Base-by-base conservation (phyloP, 2,329 filamentous ascomycete genomes). In the Trichoderma sp. region DNA sequence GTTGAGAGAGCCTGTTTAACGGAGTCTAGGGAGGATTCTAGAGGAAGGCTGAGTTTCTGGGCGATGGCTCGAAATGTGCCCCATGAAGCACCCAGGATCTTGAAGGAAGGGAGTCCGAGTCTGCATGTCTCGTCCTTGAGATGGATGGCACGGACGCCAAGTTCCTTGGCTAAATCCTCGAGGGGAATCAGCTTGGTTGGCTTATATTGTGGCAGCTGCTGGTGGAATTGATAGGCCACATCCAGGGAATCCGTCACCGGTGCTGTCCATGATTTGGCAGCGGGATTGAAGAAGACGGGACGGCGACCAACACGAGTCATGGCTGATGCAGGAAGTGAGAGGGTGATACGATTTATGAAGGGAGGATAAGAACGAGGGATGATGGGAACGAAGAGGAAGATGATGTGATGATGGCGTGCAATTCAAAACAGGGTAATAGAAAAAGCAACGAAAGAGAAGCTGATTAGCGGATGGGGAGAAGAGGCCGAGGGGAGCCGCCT, bases 11-110 rank as follows among this genome's bases (percentile, higher is more conserved):
- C 74, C 0, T 72, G 58, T 3, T 79, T 79, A 1, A 90, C 72
- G 0, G 82, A 77, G 0, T 82, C 78, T 0, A 90, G 74, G 3
- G 79, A 75, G 0, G 82, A 76, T 1, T 81, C 80, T 0, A 81
- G 71, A 0, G 83, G 77, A 0, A 88, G 77, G 2, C 75, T 77
- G 0, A 89, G 77, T 8, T 79, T 76, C 1, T 79, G 74, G 0
- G 80, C 75, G 7, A 92, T 74, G 16, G 89, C 86, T 7, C 86
- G 84, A 73, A 87, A 90, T 3, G 86, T 84, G 0, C 87, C 91
- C 91, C 91, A 95, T 0, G 90, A 91, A 1, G 92, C 91, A 24
- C 92, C 92, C 0, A 94, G 84, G 55, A 94, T 91, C 78, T 96
- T 96, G 2, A 94, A 95, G 0, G 91, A 86, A 0, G 90, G 90